Conservation (phyloP, 768 basidiomycete species). For the Amanita inopinata region DNA sequence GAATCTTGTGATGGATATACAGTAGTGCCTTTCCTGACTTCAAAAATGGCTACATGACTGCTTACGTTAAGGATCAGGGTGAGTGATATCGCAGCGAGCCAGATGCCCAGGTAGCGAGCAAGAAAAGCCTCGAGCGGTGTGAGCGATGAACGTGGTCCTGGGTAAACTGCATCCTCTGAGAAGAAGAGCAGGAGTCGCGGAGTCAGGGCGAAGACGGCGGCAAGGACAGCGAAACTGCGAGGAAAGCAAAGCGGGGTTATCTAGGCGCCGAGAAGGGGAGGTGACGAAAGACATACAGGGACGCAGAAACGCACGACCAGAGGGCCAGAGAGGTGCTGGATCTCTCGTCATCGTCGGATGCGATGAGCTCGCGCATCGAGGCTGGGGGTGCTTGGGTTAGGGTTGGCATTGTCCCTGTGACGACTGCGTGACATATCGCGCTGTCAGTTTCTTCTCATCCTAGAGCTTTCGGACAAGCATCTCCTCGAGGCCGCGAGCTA, state of each 20-base stretch:
- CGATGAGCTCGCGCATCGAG: neutral
- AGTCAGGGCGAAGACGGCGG: no score
- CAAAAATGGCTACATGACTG: conserved; percentile 5
- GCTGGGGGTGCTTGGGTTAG: conserved; percentile 1
- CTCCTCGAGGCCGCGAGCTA: conserved; percentile 9
- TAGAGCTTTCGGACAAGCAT: conserved; percentile 4
- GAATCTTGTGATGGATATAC: conserved; percentile 29
- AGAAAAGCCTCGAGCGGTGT: conserved; percentile 66
- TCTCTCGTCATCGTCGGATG: conserved; percentile 5
- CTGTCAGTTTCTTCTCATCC: neutral
- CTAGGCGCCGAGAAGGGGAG: conserved; percentile 11
- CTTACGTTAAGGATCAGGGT: conserved; percentile 52
- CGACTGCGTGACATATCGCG: neutral
- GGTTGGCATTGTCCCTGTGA: conserved; percentile 1
- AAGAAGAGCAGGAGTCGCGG: conserved; percentile 51
- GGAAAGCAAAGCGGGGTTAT: no score
- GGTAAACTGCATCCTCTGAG: conserved; percentile 40
- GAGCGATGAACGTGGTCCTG: conserved; percentile 28
- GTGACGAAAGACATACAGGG: conserved; percentile 18
- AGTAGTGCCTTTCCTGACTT: neutral
- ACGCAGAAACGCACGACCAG: conserved; percentile 22
- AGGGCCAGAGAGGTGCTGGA: conserved; percentile 14
- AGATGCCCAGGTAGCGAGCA: conserved; percentile 53
- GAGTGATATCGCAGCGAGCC: conserved; percentile 44
- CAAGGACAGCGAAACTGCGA: no score